Base-by-base conservation (phyloP, 2,329 filamentous ascomycete species). In the Aspergillus sp. region DNA sequence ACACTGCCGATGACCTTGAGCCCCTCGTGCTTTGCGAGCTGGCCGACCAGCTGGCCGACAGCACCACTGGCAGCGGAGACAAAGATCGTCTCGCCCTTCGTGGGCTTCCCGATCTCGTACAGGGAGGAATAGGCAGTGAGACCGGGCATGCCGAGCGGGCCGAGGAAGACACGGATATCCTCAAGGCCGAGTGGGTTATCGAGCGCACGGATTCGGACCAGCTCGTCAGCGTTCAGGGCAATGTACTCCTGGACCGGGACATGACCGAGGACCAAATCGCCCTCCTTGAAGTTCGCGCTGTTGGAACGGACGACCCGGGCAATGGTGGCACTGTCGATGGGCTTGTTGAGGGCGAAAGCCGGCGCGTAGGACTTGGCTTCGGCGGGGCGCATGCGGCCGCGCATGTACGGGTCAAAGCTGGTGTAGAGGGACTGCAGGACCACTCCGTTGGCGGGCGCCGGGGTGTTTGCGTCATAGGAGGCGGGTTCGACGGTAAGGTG, bases 401-500 rank as follows among this genome's bases (percentile, higher is more conserved):
- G 81, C 67, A 83, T 76, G 66, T 93, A 93, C 2, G 86, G 86
- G 59, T 93, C 86, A 63, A 81, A 81, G 25, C 82, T 88, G 43
- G 78, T 69, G 58, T 82, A 85, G 50, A 80, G 72, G 47, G 81
- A 74, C 63, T 85, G 74, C 43, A 80, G 63, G 19, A 75, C 74
- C 30, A 93, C 57, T 25, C 85, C 79, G 42, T 82, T 80, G 27
- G 72, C 56, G 15, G 76, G 70, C 16, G 77, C 71, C 4, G 72
- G 45, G 15, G 55, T 48, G 32, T 47, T 50, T 44, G 78, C 61
- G 53, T 91, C 82, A 43, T 88, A 78, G 13, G 74, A 68, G 38
- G 72, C 71, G 43, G 71, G 61, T 58, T 91, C 80, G 38, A 86
- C 53, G 14, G 61, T 64, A 35, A 93, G 66, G 58, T 93, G 67